Evolutionary conservation across 164 flowering plant species (phyloP).

Genomic region (Stephania yunnanensis): DNA sequence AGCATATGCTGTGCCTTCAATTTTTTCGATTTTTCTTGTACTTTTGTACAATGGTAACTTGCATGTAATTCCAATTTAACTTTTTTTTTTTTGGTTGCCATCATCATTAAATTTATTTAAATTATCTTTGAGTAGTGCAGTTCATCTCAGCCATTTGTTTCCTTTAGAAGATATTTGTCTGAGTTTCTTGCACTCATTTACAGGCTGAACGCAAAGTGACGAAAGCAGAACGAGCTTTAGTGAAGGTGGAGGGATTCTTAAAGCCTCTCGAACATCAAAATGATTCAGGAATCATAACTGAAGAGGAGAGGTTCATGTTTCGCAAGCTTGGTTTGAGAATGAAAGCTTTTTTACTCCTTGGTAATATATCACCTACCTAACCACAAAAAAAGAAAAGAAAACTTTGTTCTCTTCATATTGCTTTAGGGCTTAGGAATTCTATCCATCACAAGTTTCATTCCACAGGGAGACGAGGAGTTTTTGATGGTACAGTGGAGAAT

Average conservation of each 20-base stretch:
- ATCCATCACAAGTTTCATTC: neutral
- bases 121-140: neutral
- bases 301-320: conserved; percentile 96
- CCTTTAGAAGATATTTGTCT: neutral
- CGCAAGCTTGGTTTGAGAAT: conserved; percentile 88
- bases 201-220: conserved; percentile 70
- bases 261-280: conserved; percentile 51
- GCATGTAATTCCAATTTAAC: neutral
- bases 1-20: too few relatives aligned
- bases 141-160: neutral
- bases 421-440: neutral
- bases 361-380: conserved; percentile 29
- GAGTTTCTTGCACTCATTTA: conserved; percentile 2
- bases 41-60: neutral
- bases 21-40: too few relatives aligned
- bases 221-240: conserved; percentile 66
- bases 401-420: neutral
- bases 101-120: neutral
- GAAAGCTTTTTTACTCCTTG: conserved; percentile 93
- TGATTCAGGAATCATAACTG: conserved; percentile 73
- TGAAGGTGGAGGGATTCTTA: conserved; percentile 72
- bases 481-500: conserved; percentile 95
- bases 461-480: conserved; percentile 94
- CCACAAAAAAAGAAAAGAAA: neutral
- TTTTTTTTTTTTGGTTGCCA: neutral